Base-by-base conservation (phyloP, 768 basidiomycete species). In the Panellus pusillus region DNA sequence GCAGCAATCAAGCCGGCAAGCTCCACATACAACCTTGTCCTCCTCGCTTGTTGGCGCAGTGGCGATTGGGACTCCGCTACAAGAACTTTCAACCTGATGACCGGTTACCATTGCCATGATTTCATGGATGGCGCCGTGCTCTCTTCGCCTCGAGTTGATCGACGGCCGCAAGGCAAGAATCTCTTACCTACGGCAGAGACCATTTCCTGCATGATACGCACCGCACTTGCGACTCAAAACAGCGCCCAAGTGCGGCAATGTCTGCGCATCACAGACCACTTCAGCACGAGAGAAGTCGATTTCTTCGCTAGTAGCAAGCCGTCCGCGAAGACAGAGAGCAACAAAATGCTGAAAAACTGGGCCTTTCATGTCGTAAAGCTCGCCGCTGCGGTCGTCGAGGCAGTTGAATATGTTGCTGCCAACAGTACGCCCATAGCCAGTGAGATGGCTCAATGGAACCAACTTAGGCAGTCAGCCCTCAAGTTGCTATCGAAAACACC, bases 71-170 rank as follows among this genome's bases (percentile, higher is more conserved):
- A 65, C 20, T 74, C 74, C 17, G 81, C 85, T 1, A 64, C 73
- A 44, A 75, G 77, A 44, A 69, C 79, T 15, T 86, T 90, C 66
- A 81, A 88, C 56, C 70, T 89, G 59, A 86, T 91, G 83, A 86
- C 87, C 4, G 89, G 89, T 6, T 82, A 80, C 60, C 78, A 77
- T 54, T 61, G 67, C 2, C 75, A 79, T 50, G 80, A 80, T 44
- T 83, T 84, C 54, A 75, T 76, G 69, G 79, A 80, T 37, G 79
- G 75, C 5, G 66, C 76, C 5, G 70, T 73, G 3, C 54, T 61
- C 13, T 35, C 53, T 38, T 40, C 45, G n/a, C 82, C 79, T 9
- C 70, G 66, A 52, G 62, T 74, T 11, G 75, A 78, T 55, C 69
- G 68, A 61, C 76, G 74, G 35, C 67, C 71, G n/a, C 49, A 64